Evolutionary conservation across 768 basidiomycete species (phyloP).

Genomic region (Hericium erinaceus): DNA sequence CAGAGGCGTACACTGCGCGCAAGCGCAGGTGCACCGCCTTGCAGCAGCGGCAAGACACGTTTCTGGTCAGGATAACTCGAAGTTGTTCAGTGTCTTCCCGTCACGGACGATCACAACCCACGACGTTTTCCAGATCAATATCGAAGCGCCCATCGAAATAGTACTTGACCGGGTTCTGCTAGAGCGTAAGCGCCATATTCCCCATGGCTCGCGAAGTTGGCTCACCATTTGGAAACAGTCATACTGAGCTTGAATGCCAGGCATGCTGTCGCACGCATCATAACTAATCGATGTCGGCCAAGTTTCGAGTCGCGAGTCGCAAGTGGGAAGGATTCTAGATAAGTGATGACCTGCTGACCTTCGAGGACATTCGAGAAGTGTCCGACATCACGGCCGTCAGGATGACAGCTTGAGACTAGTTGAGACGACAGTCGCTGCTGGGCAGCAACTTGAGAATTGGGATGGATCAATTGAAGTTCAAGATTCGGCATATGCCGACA

Average conservation of each 20-base stretch:
- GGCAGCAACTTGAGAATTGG: no score
- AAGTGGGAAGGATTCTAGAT: no score
- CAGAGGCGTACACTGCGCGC: constrained; percentile 46
- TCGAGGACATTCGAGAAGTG: constrained; percentile 94
- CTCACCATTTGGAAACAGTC: constrained; percentile 75
- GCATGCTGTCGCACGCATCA: constrained; percentile 50
- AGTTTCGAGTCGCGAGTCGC: no score
- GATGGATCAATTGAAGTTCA: no score
- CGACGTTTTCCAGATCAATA: constrained; percentile 87
- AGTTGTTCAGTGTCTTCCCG: constrained; percentile 60
- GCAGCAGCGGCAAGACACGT: constrained; percentile 66
- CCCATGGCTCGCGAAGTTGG: neutral
- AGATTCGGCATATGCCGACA: no score
- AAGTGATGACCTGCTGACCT: constrained; percentile 49
- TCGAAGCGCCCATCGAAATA: constrained; percentile 88
- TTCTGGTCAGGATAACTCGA: constrained; percentile 70
- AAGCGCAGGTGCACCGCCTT: constrained; percentile 49
- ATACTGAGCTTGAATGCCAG: constrained; percentile 66
- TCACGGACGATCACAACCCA: constrained; percentile 51
- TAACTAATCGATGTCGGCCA: constrained; percentile 9
- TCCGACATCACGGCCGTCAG: constrained; percentile 62
- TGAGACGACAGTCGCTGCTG: no score
- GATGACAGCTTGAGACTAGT: no score
- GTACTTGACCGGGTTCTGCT: constrained; percentile 68
- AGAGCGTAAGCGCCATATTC: neutral